Evolutionary conservation across 768 basidiomycete species (phyloP).

Genomic region (Suillus spraguei): DNA sequence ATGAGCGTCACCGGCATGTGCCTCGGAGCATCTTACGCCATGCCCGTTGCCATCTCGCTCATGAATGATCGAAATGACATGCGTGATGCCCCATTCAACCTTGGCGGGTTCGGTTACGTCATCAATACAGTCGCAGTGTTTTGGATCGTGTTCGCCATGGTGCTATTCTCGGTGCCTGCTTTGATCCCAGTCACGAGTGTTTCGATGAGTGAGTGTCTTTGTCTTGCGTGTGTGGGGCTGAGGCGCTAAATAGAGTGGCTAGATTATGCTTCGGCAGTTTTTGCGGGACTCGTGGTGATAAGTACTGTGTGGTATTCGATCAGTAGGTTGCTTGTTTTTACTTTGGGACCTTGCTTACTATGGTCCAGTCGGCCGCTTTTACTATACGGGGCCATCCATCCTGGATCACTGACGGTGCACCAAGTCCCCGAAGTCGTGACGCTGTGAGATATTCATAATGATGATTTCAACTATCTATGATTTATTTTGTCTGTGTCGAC

Average conservation of each 20-base stretch:
- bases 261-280: slow-evolving; percentile 73
- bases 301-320: slow-evolving; percentile 64
- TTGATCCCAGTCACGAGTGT: slow-evolving; percentile 53
- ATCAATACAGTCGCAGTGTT: slow-evolving; percentile 55
- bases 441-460: too few species aligned
- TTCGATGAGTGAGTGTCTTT: slow-evolving; percentile 46
- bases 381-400: slow-evolving; percentile 47
- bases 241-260: neutral
- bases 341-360: neutral
- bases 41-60: slow-evolving; percentile 61
- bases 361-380: slow-evolving; percentile 42
- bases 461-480: too few species aligned
- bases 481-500: too few species aligned
- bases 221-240: neutral
- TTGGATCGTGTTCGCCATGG: slow-evolving; percentile 65
- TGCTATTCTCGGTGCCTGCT: slow-evolving; percentile 71
- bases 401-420: too few species aligned
- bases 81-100: too few species aligned
- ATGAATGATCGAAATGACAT: slow-evolving; percentile 43
- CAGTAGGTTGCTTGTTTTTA: slow-evolving; percentile 38
- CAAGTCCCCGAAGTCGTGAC: too few species aligned
- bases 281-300: slow-evolving; percentile 60
- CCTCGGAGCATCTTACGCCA: slow-evolving; percentile 60
- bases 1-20: slow-evolving; percentile 69
- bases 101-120: slow-evolving; percentile 47